Conservation (phyloP, 495 filamentous ascomycete species). For the Viridothelium virens region DNA sequence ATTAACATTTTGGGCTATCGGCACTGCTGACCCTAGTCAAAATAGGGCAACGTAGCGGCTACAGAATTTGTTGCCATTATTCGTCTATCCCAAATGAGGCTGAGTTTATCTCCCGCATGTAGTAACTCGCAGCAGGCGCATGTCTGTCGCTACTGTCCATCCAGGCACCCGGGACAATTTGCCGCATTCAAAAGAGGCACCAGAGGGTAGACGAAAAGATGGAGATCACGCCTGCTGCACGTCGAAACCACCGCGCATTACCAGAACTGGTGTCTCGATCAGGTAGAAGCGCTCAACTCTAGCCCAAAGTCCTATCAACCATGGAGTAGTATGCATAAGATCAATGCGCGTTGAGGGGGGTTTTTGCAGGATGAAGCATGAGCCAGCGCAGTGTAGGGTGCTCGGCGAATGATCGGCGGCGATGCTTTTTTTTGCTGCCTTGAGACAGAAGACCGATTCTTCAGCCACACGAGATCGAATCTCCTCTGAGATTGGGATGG, state of each 20-base stretch:
- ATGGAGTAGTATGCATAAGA: no score
- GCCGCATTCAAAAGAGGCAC: no score
- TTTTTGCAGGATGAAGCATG: no score
- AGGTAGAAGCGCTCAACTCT: background rate
- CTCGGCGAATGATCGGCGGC: no score
- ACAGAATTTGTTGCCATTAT: background rate
- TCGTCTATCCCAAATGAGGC: background rate
- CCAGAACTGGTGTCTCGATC: background rate
- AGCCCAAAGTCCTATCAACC: background rate
- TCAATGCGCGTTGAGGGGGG: no score
- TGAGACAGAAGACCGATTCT: no score
- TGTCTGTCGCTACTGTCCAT: background rate
- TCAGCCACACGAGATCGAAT: background rate
- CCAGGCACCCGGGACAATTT: no score
- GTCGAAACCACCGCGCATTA: background rate
- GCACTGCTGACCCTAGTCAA: no score
- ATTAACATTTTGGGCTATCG: no score
- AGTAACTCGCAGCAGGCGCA: background rate
- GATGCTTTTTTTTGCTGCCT: no score
- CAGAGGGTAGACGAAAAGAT: background rate
- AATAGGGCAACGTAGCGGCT: no score
- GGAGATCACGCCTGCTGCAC: background rate
- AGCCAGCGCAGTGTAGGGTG: no score
- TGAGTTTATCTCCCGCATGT: background rate
- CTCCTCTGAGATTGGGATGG: background rate